phyloP scores from a whole-genome alignment of 164 flowering plant species.

The Magnolia changhungtana region DNA sequence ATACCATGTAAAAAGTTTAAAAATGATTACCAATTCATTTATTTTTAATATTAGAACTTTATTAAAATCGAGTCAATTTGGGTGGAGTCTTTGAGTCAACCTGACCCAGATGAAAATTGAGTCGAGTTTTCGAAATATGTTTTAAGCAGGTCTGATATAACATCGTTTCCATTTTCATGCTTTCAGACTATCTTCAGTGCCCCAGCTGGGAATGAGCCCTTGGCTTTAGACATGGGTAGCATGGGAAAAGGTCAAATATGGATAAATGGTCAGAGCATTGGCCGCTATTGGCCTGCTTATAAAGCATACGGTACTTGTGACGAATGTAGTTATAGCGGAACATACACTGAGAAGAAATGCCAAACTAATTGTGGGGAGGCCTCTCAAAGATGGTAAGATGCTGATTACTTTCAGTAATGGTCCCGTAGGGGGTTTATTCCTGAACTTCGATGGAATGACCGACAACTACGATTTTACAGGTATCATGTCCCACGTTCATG shows the following conservation, averaged over 20 bases:
- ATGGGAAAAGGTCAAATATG: slow-evolving; percentile 93
- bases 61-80: too few species aligned
- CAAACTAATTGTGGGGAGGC: slow-evolving; percentile 55
- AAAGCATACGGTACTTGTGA: slow-evolving; percentile 59
- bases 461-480: slow-evolving; percentile 34
- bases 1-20: too few species aligned
- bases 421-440: background rate
- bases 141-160: background rate
- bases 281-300: slow-evolving; percentile 84
- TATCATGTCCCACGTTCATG: slow-evolving; percentile 80
- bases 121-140: too few species aligned
- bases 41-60: too few species aligned
- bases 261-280: slow-evolving; percentile 75
- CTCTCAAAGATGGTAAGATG: slow-evolving; percentile 64
- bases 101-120: too few species aligned
- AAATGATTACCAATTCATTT: too few species aligned
- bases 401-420: background rate
- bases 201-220: slow-evolving; percentile 62
- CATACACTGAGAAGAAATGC: slow-evolving; percentile 53
- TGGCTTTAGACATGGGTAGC: slow-evolving; percentile 72
- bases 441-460: background rate
- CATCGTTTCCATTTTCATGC: background rate
- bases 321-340: slow-evolving; percentile 60
- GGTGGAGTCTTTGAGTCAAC: too few species aligned
- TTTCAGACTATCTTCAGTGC: slow-evolving; percentile 60